Base-by-base conservation (phyloP, 2,329 filamentous ascomycete genomes). In the Trichoderma sp. region DNA sequence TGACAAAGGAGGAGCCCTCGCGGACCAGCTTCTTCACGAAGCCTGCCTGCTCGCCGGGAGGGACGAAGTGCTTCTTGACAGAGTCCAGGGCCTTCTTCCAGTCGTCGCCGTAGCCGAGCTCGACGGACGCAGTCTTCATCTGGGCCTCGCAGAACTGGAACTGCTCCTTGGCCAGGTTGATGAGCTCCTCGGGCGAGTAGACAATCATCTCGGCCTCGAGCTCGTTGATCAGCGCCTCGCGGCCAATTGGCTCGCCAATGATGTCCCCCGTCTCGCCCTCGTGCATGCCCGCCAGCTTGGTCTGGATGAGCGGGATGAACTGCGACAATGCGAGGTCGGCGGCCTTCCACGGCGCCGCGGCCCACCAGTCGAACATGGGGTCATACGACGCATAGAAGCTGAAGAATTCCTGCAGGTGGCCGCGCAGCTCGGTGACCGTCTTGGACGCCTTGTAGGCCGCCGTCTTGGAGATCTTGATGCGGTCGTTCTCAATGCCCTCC, bases 311-410 rank as follows among this genome's bases (percentile, higher is more conserved):
- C 0, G 76, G 72, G 2, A 81, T 72, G 40, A 83, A 76, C 0
- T 74, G 73, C 11, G 76, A 72, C 4, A 87, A 74, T 0, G 78
- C 76, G 2, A 71, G 70, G 29, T 82, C 75, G 3, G 85, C 76
- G 2, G 77, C 74, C 2, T 76, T 72, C 72, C 83, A 86, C 0
- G 86, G 85, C 6, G 79, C 74, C 0, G 79, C 75, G 0, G 83
- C 81, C 87, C 87, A 89, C 84, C 85, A 89, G 53, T 85, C 83
- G 66, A 88, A 88, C 16, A 81, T 68, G 0, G 87, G 86, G 71
- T 89, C 84, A 72, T 88, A 89, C 3, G 82, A 83, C 35, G 79
- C 77, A 74, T 86, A 88, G 73, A 88, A 89, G 0, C 60, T 70
- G 66, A 80, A 83, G 73, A 82, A 83, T 71, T 88, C 85, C 2